phyloP scores from a whole-genome alignment of 2,329 filamentous ascomycete genomes.

The Polychaeton citri region DNA sequence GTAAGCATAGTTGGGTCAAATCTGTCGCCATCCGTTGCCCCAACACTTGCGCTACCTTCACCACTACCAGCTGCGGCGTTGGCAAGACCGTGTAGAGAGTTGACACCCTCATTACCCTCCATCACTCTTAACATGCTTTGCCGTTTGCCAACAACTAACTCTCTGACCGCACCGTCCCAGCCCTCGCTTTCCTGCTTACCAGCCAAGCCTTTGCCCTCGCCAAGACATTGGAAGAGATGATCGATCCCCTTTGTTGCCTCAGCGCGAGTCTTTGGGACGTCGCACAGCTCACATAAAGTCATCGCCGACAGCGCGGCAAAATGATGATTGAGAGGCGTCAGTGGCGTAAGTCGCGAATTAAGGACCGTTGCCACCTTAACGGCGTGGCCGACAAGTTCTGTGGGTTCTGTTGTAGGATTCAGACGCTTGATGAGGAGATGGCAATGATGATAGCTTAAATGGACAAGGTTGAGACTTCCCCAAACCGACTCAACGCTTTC shows the following conservation, averaged over 20 bases:
- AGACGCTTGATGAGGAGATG: conserved; percentile 51
- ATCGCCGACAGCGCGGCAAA: conserved; percentile 48
- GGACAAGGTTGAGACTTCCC: conserved; percentile 45
- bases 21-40: conserved; percentile 4
- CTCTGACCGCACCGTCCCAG: conserved; percentile 46
- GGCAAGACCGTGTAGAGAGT: conserved; percentile 45
- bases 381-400: conserved; percentile 48
- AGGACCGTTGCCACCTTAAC: conserved; percentile 47
- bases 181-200: conserved; percentile 33
- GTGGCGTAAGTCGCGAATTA: conserved; percentile 39
- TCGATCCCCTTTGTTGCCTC: conserved; percentile 44
- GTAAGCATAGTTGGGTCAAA: conserved; percentile 26
- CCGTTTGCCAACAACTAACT: conserved; percentile 32
- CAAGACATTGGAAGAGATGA: conserved; percentile 41
- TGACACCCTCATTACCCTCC: conserved; percentile 22
- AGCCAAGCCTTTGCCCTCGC: conserved; percentile 27
- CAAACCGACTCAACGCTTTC: conserved; percentile 45
- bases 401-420: conserved; percentile 40
- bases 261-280: conserved; percentile 41
- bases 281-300: conserved; percentile 47
- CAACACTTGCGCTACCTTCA: conserved; percentile 9
- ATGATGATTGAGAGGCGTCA: conserved; percentile 55
- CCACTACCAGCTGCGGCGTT: conserved; percentile 27
- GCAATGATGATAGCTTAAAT: conserved; percentile 58
- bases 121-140: conserved; percentile 28